These are phyloP conservation scores for Helenozyma rhizophorensis DNA, from an alignment of 805 yeast species.

Conservation along the genomic window DNA sequence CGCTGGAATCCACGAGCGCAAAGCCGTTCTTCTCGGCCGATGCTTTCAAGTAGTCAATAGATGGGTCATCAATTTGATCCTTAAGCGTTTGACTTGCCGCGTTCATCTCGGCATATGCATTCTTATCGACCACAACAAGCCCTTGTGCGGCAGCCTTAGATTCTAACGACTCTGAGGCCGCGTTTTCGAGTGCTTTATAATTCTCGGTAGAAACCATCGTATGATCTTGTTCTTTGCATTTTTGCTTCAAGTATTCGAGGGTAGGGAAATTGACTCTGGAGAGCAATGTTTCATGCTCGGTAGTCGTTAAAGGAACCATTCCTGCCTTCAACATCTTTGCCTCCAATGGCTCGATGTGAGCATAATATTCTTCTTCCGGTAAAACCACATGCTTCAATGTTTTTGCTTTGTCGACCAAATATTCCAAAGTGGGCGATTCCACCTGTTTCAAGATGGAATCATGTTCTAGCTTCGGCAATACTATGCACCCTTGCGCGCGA, in stretches of 20 bases:
- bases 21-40: constrained; percentile 6
- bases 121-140: constrained; percentile 12
- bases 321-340: constrained; percentile 7
- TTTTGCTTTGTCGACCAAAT: constrained; percentile 21
- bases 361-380: constrained; percentile 2
- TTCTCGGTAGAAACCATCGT: constrained; percentile 10
- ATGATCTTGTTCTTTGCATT: constrained; percentile 7
- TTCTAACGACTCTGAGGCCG: constrained; percentile 6
- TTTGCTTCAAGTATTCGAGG: constrained; percentile 5
- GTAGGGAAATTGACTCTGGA: constrained; percentile 4
- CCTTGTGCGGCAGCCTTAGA: constrained; percentile 16
- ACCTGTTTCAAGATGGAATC: constrained; percentile 9
- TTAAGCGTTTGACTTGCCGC: constrained; percentile 4
- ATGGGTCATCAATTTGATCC: constrained; percentile 7
- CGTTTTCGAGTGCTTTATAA: constrained; percentile 7
- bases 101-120: constrained; percentile 15
- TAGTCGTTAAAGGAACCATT: constrained; percentile 7
- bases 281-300: constrained; percentile 5
- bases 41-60: constrained; percentile 4
- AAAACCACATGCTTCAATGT: constrained; percentile 7
- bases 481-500: constrained; percentile 1
- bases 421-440: constrained; percentile 17
- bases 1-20: constrained; percentile 3
- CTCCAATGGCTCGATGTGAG: constrained; percentile 5
- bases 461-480: constrained; percentile 6